phyloP scores from a whole-genome alignment of 2,329 filamentous ascomycete genomes.

The Colletotrichum lentis region DNA sequence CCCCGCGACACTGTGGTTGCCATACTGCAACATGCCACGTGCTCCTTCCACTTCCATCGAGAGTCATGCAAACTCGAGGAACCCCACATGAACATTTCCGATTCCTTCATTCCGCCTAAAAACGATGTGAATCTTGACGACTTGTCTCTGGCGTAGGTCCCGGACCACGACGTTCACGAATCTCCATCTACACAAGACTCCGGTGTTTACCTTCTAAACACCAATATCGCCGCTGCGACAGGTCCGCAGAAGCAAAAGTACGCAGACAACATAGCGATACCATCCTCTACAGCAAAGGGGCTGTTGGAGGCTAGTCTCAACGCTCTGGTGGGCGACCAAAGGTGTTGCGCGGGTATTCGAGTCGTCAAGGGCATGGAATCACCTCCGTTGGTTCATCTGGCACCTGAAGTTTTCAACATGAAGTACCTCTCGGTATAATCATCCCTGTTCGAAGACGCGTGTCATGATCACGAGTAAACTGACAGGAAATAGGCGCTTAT shows the following conservation, averaged over 20 bases:
- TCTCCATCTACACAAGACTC: slow-evolving; percentile 21
- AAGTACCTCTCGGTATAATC: slow-evolving; percentile 49
- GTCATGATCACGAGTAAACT: neutral
- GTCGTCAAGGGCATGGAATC: slow-evolving; percentile 35
- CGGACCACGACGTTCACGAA: neutral
- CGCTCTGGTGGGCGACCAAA: neutral
- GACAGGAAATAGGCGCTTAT: slow-evolving; percentile 11
- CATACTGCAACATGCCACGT: slow-evolving; percentile 40
- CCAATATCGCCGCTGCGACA: neutral
- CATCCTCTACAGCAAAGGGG: neutral
- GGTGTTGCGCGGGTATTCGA: slow-evolving; percentile 33
- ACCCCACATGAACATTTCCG: neutral
- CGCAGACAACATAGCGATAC: neutral
- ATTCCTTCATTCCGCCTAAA: neutral
- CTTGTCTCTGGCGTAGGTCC: slow-evolving; percentile 4
- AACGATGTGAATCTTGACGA: neutral
- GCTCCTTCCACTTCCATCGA: slow-evolving; percentile 26
- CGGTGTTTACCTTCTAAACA: neutral
- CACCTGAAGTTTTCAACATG: slow-evolving; percentile 50
- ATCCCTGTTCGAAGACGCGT: slow-evolving; percentile 35
- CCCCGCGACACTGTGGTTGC: slow-evolving; percentile 43
- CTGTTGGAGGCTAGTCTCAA: slow-evolving; percentile 33
- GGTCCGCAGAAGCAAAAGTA: neutral
- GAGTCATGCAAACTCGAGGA: neutral
- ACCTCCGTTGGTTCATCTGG: slow-evolving; percentile 43